A percentile compares a stretch with the other conserved stretches of the same genome.
These are phyloP conservation scores for Ceratocystis ficicola DNA, from an alignment of 2,329 filamentous ascomycete genomes.

Conservation along the genomic window DNA sequence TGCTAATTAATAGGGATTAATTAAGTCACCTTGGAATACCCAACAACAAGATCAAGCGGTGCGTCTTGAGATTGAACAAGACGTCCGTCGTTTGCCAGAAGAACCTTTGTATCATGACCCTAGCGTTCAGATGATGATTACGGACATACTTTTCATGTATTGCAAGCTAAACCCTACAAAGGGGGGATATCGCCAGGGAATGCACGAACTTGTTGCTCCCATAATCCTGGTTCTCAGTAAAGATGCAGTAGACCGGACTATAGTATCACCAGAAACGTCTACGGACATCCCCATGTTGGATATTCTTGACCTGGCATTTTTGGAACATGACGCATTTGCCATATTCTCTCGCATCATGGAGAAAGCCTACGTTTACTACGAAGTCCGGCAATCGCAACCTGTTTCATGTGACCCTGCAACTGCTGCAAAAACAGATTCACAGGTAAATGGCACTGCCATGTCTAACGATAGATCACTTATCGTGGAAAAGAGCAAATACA, in stretches of 20 bases:
- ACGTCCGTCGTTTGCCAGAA: slow-evolving; percentile 87
- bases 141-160: slow-evolving; percentile 87
- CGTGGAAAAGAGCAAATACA: slow-evolving; percentile 70
- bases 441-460: neutral
- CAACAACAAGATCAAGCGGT: slow-evolving; percentile 72
- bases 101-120: slow-evolving; percentile 79
- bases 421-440: slow-evolving; percentile 27
- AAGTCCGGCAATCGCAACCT: slow-evolving; percentile 36
- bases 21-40: slow-evolving; percentile 81
- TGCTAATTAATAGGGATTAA: slow-evolving; percentile 23
- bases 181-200: slow-evolving; percentile 90
- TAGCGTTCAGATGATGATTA: slow-evolving; percentile 63
- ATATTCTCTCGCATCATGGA: slow-evolving; percentile 84
- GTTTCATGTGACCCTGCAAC: neutral
- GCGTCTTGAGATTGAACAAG: slow-evolving; percentile 80
- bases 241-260: slow-evolving; percentile 45
- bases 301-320: slow-evolving; percentile 57
- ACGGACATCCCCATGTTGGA: slow-evolving; percentile 39
- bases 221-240: slow-evolving; percentile 72
- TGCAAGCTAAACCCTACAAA: slow-evolving; percentile 81
- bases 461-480: slow-evolving; percentile 48
- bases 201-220: slow-evolving; percentile 91
- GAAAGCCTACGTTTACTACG: slow-evolving; percentile 74
- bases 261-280: slow-evolving; percentile 24
- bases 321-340: slow-evolving; percentile 85